These are phyloP conservation scores for Penicillium thymicola DNA, from an alignment of 2,329 filamentous ascomycete species.

Conservation along the genomic window DNA sequence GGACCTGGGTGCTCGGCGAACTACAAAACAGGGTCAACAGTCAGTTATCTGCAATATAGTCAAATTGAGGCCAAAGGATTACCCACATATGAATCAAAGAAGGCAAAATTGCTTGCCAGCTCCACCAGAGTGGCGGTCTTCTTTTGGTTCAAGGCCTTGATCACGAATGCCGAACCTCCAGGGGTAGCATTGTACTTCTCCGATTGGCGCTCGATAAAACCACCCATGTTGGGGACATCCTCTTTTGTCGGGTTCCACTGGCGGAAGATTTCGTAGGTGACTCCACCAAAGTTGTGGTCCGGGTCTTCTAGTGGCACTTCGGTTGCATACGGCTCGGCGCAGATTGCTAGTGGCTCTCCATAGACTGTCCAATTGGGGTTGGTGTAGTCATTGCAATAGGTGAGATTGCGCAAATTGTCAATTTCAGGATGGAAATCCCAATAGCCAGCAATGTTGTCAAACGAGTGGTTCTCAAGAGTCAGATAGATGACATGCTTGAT, in stretches of 20 bases:
- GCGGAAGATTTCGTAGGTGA: slow-evolving; percentile 38
- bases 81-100: slow-evolving; percentile 38
- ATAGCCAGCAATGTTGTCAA: slow-evolving; percentile 42
- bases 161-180: slow-evolving; percentile 36
- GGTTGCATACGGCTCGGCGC: slow-evolving; percentile 34
- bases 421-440: slow-evolving; percentile 39
- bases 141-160: slow-evolving; percentile 38
- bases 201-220: slow-evolving; percentile 41
- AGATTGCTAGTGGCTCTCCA: slow-evolving; percentile 36
- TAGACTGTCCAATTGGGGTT: slow-evolving; percentile 40
- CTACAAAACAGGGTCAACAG: slow-evolving; percentile 10
- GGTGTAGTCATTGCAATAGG: slow-evolving; percentile 40
- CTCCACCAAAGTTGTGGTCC: slow-evolving; percentile 34
- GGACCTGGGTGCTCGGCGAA: slow-evolving; percentile 40
- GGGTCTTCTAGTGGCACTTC: slow-evolving; percentile 38
- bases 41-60: not conserved
- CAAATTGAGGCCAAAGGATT: too few relatives aligned
- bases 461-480: slow-evolving; percentile 41
- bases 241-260: slow-evolving; percentile 22
- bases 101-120: slow-evolving; percentile 38
- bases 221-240: slow-evolving; percentile 38
- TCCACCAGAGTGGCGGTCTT: slow-evolving; percentile 35
- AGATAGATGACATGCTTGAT: slow-evolving; percentile 39
- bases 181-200: slow-evolving; percentile 37
- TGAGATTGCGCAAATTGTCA: slow-evolving; percentile 34